A percentile compares a stretch with the other conserved stretches of the same genome.
Evolutionary conservation across 2,329 filamentous ascomycete species (phyloP).

Genomic region (Pleoardoris graminearum): DNA sequence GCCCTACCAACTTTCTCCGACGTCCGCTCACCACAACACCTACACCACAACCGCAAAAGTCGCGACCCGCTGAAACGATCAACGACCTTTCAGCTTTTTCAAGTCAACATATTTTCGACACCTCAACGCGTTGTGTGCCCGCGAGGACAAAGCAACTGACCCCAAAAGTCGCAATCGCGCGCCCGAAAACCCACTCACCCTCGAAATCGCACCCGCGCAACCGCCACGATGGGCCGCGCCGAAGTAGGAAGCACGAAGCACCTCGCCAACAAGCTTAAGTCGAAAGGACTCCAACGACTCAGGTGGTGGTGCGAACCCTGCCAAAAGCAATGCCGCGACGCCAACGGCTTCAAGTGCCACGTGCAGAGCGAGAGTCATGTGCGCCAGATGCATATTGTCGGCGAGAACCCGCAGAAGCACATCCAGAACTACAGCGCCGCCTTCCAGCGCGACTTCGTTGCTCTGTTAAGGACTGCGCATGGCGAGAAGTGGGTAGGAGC

Average conservation of each 20-base stretch:
- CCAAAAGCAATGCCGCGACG: slow-evolving; percentile 75
- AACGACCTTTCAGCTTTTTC: neutral
- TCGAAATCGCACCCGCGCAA: slow-evolving; percentile 2
- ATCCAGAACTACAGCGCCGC: slow-evolving; percentile 82
- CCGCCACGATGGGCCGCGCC: slow-evolving; percentile 75
- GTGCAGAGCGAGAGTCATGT: slow-evolving; percentile 83
- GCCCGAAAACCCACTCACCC: neutral
- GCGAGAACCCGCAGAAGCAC: slow-evolving; percentile 81
- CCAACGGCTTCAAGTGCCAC: slow-evolving; percentile 74
- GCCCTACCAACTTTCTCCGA: neutral
- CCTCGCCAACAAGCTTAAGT: slow-evolving; percentile 87
- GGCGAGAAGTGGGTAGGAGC: slow-evolving; percentile 87
- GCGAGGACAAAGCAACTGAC: neutral
- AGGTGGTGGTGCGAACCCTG: slow-evolving; percentile 91
- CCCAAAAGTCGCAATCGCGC: neutral
- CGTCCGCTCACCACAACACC: neutral
- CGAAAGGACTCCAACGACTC: slow-evolving; percentile 63
- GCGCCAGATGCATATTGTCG: slow-evolving; percentile 84
- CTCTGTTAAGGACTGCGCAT: slow-evolving; percentile 78
- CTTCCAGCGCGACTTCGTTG: slow-evolving; percentile 79
- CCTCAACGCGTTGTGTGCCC: neutral
- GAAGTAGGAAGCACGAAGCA: slow-evolving; percentile 92
- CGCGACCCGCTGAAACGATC: no score
- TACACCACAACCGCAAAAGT: no score
- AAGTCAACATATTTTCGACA: neutral